Conservation (phyloP, 257 asterid species). For the Solanum dulcamara region DNA sequence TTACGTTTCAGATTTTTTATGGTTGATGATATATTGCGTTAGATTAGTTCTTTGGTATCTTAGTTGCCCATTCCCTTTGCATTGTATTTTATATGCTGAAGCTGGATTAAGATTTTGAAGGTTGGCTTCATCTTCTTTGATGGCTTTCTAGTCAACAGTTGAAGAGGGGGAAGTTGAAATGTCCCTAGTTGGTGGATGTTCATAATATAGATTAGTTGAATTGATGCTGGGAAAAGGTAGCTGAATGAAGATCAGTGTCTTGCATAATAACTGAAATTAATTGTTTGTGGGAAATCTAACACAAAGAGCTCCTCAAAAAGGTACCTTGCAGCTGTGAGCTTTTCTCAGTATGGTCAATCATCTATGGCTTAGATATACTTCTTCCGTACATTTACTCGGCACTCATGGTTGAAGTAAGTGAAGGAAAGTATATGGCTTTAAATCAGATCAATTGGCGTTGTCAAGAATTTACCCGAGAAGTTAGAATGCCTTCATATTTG, state of each 20-base stretch:
- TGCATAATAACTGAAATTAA: not conserved
- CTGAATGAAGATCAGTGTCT: not conserved
- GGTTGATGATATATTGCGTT: not conserved
- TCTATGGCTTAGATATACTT: not conserved
- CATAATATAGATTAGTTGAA: not conserved
- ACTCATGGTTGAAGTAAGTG: not conserved
- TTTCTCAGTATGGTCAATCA: not conserved
- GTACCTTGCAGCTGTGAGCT: not conserved
- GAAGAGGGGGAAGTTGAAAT: not conserved
- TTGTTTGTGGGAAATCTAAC: not conserved
- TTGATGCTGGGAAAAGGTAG: not conserved
- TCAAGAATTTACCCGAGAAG: not conserved
- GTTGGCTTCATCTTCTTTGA: not conserved
- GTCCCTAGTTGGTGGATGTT: not conserved
- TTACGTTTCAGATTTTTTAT: not conserved
- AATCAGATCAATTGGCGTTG: not conserved
- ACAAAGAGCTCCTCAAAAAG: not conserved
- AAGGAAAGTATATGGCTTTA: not conserved
- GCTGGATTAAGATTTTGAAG: not conserved
- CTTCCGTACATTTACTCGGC: not conserved
- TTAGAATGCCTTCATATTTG: conserved; percentile 1
- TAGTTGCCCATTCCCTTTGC: not conserved
- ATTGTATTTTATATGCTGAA: not conserved
- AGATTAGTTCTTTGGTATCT: not conserved
- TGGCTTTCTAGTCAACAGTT: not conserved